phyloP scores from a whole-genome alignment of 1,284 basidiomycete species.

The Blastosporella zonata region DNA sequence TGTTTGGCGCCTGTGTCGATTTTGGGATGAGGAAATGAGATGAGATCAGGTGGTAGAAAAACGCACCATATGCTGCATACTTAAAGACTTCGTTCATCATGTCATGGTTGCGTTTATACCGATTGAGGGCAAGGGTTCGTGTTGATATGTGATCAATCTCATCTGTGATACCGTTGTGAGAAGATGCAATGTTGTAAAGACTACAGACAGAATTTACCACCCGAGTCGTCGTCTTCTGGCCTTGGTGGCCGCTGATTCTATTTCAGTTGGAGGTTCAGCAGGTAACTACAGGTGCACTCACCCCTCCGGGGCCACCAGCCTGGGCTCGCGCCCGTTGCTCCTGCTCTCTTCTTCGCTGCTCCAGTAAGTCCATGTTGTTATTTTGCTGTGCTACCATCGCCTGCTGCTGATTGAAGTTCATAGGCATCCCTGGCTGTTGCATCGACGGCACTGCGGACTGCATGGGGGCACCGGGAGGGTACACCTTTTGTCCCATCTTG shows the following conservation, averaged over 20 bases:
- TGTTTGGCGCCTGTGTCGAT: slow-evolving; percentile 41
- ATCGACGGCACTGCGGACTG: slow-evolving; percentile 27
- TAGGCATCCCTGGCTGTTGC: slow-evolving; percentile 32
- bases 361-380: slow-evolving; percentile 63
- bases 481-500: slow-evolving; percentile 62
- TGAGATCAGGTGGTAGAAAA: not conserved
- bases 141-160: slow-evolving; percentile 71
- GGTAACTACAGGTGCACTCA: slow-evolving; percentile 18
- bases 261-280: slow-evolving; percentile 5
- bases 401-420: slow-evolving; percentile 46
- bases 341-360: slow-evolving; percentile 48
- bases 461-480: slow-evolving; percentile 36
- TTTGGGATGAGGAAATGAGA: slow-evolving; percentile 1
- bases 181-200: not conserved
- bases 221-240: slow-evolving; percentile 67
- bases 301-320: slow-evolving; percentile 30
- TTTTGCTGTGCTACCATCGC: slow-evolving; percentile 71
- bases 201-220: slow-evolving; percentile 38
- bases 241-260: slow-evolving; percentile 39
- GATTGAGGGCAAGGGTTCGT: slow-evolving; percentile 62
- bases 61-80: slow-evolving; percentile 61
- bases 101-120: slow-evolving; percentile 78
- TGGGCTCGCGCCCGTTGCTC: slow-evolving; percentile 30
- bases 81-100: slow-evolving; percentile 78
- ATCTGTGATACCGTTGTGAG: slow-evolving; percentile 36